A percentile compares a stretch with the other conserved stretches of the same genome.
Conservation (phyloP, 1,284 basidiomycete species). For the Lignosus rhinocerotis region DNA sequence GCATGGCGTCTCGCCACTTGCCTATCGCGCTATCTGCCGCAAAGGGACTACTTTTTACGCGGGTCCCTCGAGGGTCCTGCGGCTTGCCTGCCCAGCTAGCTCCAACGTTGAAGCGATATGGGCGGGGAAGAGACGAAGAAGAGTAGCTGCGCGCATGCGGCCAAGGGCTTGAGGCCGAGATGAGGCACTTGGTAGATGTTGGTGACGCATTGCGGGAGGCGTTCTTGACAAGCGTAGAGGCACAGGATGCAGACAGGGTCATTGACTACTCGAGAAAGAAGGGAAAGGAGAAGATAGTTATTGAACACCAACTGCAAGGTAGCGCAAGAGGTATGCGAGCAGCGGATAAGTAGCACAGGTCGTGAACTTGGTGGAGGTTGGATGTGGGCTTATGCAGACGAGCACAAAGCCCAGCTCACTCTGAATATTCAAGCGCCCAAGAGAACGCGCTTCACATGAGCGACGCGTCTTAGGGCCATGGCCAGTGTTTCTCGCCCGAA, state of each 20-base stretch:
- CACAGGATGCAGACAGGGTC: conserved; percentile 7
- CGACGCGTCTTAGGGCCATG: too few relatives aligned
- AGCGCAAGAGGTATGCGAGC: too few relatives aligned
- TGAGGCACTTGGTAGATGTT: conserved; percentile 5
- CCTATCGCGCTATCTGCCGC: conserved; percentile 65
- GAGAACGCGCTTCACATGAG: too few relatives aligned
- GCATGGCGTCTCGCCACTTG: conserved; percentile 67
- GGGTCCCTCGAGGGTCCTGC: conserved; percentile 41
- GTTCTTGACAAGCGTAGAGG: conserved; percentile 5
- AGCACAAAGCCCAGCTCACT: too few relatives aligned
- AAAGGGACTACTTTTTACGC: conserved; percentile 50
- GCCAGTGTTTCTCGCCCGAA: too few relatives aligned
- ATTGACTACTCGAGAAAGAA: conserved; percentile 7
- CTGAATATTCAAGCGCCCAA: too few relatives aligned
- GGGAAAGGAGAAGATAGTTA: background rate
- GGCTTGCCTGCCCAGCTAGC: conserved; percentile 81
- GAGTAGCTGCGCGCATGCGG: conserved; percentile 18
- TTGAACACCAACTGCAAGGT: too few relatives aligned
- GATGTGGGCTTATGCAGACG: too few relatives aligned
- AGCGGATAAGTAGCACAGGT: too few relatives aligned
- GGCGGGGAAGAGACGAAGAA: conserved; percentile 29
- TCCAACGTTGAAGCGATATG: conserved; percentile 47
- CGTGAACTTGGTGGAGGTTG: too few relatives aligned
- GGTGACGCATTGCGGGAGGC: conserved; percentile 8
- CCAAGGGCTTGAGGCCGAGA: background rate